A percentile compares a stretch with the other conserved stretches of the same genome.
phyloP scores from a whole-genome alignment of 169 alveolate species.

The Theileria parva region DNA sequence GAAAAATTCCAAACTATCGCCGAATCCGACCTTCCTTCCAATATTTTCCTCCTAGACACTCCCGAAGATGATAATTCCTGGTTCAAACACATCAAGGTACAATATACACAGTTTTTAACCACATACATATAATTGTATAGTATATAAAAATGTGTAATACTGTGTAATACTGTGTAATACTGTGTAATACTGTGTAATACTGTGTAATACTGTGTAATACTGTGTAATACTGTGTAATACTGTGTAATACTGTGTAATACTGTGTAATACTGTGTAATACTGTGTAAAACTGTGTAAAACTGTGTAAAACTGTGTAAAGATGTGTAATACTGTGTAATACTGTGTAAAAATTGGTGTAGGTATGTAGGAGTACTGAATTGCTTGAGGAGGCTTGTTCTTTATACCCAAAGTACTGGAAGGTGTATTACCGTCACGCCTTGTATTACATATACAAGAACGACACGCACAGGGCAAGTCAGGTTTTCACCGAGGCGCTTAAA shows the following conservation, averaged over 20 bases:
- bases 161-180: too few relatives aligned
- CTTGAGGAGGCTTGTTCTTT: constrained; percentile 49
- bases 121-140: neutral
- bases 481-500: constrained; percentile 41
- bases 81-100: constrained; percentile 49
- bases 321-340: too few relatives aligned
- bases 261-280: too few relatives aligned
- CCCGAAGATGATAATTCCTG: constrained; percentile 57
- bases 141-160: neutral
- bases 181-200: too few relatives aligned
- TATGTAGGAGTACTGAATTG: constrained; percentile 22
- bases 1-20: constrained; percentile 9
- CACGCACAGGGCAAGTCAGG: constrained; percentile 37
- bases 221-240: too few relatives aligned
- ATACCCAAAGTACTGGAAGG: constrained; percentile 64
- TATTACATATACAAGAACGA: constrained; percentile 35
- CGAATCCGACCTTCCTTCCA: constrained; percentile 39
- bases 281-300: too few relatives aligned
- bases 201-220: too few relatives aligned
- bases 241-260: too few relatives aligned
- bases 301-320: too few relatives aligned
- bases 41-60: constrained; percentile 20
- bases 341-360: constrained; percentile 33
- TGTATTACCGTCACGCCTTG: constrained; percentile 56
- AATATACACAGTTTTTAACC: neutral